Evolutionary conservation across 495 filamentous ascomycete genomes (phyloP).

Genomic region (Penicillium chermesinum): DNA sequence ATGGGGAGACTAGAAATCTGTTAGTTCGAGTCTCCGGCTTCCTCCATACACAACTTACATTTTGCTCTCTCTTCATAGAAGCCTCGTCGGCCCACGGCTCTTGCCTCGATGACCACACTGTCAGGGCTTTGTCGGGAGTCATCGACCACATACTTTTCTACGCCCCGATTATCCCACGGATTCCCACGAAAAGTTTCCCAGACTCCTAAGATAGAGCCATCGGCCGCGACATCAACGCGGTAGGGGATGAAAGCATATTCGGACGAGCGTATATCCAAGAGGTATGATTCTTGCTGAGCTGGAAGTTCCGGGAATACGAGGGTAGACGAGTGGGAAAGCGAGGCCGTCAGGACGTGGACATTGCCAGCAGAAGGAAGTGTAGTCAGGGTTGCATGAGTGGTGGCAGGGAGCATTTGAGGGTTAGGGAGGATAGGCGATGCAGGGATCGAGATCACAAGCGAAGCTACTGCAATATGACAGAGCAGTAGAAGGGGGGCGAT

Average conservation of each 20-base stretch:
- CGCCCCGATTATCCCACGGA: slow-evolving; percentile 78
- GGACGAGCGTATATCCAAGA: slow-evolving; percentile 67
- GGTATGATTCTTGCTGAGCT: slow-evolving; percentile 55
- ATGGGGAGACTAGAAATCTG: slow-evolving; percentile 41
- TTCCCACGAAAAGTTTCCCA: slow-evolving; percentile 89
- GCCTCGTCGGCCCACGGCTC: slow-evolving; percentile 55
- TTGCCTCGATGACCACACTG: slow-evolving; percentile 53
- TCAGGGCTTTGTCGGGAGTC: slow-evolving; percentile 8
- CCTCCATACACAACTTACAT: slow-evolving; percentile 51
- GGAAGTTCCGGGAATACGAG: slow-evolving; percentile 64
- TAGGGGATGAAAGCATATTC: slow-evolving; percentile 71
- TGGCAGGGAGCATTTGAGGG: slow-evolving; percentile 38
- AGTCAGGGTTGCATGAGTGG: slow-evolving; percentile 63
- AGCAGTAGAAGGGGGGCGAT: slow-evolving; percentile 2
- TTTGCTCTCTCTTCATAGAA: slow-evolving; percentile 68
- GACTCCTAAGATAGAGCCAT: slow-evolving; percentile 46
- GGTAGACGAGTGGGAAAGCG: slow-evolving; percentile 57
- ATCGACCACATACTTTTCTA: slow-evolving; percentile 42
- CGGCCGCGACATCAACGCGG: slow-evolving; percentile 64
- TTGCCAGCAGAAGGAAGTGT: slow-evolving; percentile 54
- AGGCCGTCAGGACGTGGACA: slow-evolving; percentile 52
- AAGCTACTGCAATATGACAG: slow-evolving; percentile 13
- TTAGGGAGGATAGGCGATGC: slow-evolving; percentile 38
- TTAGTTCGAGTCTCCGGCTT: neutral
- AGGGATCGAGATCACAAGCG: slow-evolving; percentile 45